Conservation (phyloP, 345 rosid species). For the Lepidium africanum region DNA sequence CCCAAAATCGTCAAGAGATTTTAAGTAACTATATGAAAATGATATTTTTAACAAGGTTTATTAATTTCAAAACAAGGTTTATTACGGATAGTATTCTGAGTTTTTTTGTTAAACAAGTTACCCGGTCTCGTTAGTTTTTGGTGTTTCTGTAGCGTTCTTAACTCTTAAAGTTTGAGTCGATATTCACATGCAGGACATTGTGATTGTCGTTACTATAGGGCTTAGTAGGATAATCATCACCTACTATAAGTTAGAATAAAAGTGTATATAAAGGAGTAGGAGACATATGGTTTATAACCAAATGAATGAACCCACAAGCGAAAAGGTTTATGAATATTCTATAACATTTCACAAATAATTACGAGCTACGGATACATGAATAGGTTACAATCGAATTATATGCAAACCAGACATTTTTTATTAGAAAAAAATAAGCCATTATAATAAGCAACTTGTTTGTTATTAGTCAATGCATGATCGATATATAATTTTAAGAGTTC, state of each 20-base stretch:
- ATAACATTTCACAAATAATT: conserved; percentile 3
- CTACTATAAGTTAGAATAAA: neutral
- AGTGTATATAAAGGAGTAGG: neutral
- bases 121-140: too few species aligned
- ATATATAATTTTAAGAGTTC: conserved; percentile 28
- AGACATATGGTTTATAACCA: conserved; percentile 5
- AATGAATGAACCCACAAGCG: conserved; percentile 18
- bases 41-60: too few species aligned
- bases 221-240: neutral
- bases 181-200: conserved; percentile 1
- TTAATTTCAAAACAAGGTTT: too few species aligned
- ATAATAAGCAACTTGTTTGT: neutral
- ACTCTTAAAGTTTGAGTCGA: neutral
- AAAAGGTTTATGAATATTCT: conserved; percentile 3
- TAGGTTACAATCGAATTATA: conserved; percentile 6
- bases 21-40: neutral
- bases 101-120: too few species aligned
- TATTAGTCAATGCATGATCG: conserved; percentile 8
- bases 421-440: neutral
- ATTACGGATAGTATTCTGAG: too few species aligned
- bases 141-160: neutral
- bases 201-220: neutral
- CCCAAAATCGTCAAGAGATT: neutral
- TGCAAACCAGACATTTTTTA: neutral
- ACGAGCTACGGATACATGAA: conserved; percentile 3